Conservation (phyloP, 805 yeast genomes). For the Candida berthetii region DNA sequence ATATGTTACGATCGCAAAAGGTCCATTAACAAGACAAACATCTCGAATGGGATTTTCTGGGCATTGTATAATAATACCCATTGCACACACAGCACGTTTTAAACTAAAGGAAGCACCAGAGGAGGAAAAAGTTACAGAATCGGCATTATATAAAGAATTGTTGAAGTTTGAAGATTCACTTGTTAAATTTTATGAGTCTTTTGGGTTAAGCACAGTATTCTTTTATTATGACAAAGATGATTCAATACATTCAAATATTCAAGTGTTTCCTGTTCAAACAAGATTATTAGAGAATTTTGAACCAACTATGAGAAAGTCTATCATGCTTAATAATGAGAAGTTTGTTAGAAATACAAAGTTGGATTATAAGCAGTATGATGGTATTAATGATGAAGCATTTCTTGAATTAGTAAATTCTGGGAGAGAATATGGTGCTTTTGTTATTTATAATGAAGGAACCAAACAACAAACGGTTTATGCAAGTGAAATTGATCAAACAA, state of each 20-base stretch:
- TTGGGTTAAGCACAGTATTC: slow-evolving; percentile 46
- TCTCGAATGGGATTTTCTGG: slow-evolving; percentile 57
- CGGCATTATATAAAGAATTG: slow-evolving; percentile 38
- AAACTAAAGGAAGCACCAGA: slow-evolving; percentile 15
- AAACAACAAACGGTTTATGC: slow-evolving; percentile 23
- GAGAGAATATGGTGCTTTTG: slow-evolving; percentile 24
- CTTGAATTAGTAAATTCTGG: slow-evolving; percentile 20
- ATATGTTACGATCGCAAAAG: slow-evolving; percentile 78
- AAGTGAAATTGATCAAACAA: slow-evolving; percentile 20
- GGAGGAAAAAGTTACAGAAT: slow-evolving; percentile 18
- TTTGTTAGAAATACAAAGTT: slow-evolving; percentile 35
- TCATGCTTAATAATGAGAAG: slow-evolving; percentile 40
- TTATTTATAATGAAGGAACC: slow-evolving; percentile 26
- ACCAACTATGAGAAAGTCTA: slow-evolving; percentile 37
- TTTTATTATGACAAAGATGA: slow-evolving; percentile 63
- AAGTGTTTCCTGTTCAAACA: slow-evolving; percentile 64
- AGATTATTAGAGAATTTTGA: slow-evolving; percentile 37
- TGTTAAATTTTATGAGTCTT: slow-evolving; percentile 35
- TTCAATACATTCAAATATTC: slow-evolving; percentile 73
- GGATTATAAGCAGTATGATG: slow-evolving; percentile 29
- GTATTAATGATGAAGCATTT: slow-evolving; percentile 20
- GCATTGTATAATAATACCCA: slow-evolving; percentile 76
- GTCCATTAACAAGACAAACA: slow-evolving; percentile 63
- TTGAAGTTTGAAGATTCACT: slow-evolving; percentile 39
- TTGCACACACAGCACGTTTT: slow-evolving; percentile 58